These are phyloP conservation scores for Arachnopeziza araneosa DNA, from an alignment of 2,329 filamentous ascomycete species.

Conservation along the genomic window DNA sequence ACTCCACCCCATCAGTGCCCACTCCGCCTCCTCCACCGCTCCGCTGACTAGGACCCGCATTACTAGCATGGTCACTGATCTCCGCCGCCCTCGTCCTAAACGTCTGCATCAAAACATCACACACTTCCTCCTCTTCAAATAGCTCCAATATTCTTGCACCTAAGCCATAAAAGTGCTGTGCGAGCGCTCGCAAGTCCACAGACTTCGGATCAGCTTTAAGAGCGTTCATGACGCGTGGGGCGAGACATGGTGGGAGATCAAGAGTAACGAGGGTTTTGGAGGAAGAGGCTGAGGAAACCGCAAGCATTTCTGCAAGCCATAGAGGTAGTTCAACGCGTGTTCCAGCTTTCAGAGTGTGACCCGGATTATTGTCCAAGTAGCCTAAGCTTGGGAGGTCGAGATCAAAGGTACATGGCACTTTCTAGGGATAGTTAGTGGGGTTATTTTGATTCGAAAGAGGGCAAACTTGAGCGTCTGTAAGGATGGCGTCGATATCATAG, in stretches of 20 bases:
- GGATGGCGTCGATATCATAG: conserved; percentile 79
- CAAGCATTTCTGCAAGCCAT: conserved; percentile 93
- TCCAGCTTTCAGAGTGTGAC: conserved; percentile 66
- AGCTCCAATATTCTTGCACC: conserved; percentile 82
- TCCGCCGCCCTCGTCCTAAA: conserved; percentile 78
- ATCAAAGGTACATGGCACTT: conserved; percentile 93
- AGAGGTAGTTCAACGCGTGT: conserved; percentile 79
- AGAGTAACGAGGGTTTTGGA: conserved; percentile 64
- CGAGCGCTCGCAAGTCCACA: conserved; percentile 77
- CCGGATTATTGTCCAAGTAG: conserved; percentile 78
- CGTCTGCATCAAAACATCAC: conserved; percentile 66
- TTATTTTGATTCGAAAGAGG: conserved; percentile 3
- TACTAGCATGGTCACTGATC: conserved; percentile 83
- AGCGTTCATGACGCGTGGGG: conserved; percentile 76
- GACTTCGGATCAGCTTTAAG: conserved; percentile 84
- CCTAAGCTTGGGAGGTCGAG: conserved; percentile 82
- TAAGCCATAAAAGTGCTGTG: conserved; percentile 82
- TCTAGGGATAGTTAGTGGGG: conserved; percentile 45
- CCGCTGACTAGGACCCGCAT: conserved; percentile 67
- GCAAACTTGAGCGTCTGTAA: conserved; percentile 73
- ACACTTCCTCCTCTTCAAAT: conserved; percentile 82
- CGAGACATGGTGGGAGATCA: conserved; percentile 73
- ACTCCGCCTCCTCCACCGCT: conserved; percentile 65
- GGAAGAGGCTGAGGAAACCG: conserved; percentile 51
- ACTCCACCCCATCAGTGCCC: conserved; percentile 70